A percentile compares a stretch with the other conserved stretches of the same genome.
Evolutionary conservation across 352 stramenopile genomes (phyloP).

Genomic region (Pythium phragmitis): DNA sequence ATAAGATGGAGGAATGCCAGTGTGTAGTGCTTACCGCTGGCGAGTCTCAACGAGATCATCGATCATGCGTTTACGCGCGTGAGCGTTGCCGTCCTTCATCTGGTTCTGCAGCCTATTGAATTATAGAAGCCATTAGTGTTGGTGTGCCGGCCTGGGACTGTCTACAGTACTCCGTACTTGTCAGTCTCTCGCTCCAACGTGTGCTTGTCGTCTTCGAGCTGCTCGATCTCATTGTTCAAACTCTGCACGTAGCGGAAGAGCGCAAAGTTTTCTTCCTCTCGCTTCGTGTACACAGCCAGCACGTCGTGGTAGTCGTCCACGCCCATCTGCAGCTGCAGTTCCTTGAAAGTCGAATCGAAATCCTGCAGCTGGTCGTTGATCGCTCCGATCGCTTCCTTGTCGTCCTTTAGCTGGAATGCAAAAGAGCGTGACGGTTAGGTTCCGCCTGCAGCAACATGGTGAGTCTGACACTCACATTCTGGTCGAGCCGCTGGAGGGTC

Average conservation of each 20-base stretch:
- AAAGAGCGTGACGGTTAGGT: neutral
- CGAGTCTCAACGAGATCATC: slow-evolving; percentile 70
- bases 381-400: slow-evolving; percentile 64
- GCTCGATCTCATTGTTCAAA: slow-evolving; percentile 77
- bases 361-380: slow-evolving; percentile 76
- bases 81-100: slow-evolving; percentile 64
- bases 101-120: slow-evolving; percentile 44
- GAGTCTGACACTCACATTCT: slow-evolving; percentile 31
- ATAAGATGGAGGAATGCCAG: too few species aligned
- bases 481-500: slow-evolving; percentile 58
- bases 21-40: slow-evolving; percentile 43
- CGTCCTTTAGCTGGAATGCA: slow-evolving; percentile 50
- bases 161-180: slow-evolving; percentile 31
- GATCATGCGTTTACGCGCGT: slow-evolving; percentile 69
- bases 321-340: slow-evolving; percentile 62
- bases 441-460: neutral
- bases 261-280: slow-evolving; percentile 80
- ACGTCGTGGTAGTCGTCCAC: slow-evolving; percentile 65
- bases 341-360: slow-evolving; percentile 65
- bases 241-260: slow-evolving; percentile 80
- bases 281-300: slow-evolving; percentile 58
- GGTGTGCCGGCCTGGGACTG: neutral
- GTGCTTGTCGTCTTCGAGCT: slow-evolving; percentile 79
- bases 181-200: slow-evolving; percentile 55
- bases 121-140: too few species aligned